Conservation (phyloP, 345 rosid species). For the Theobroma cacao region DNA sequence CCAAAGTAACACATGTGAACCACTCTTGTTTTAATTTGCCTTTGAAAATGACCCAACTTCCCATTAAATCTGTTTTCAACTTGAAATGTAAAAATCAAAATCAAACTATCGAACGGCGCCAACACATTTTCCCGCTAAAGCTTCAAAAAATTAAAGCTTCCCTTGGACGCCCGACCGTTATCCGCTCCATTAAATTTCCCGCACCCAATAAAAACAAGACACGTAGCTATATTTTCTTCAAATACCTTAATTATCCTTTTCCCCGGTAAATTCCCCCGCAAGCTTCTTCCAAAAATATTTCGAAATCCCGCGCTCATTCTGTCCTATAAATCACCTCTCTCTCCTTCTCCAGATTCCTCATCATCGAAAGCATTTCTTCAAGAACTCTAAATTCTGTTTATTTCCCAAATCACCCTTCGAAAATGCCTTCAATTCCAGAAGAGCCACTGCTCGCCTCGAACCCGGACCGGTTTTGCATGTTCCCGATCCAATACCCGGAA, state of each 20-base stretch:
- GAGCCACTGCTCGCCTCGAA: conserved; percentile 81
- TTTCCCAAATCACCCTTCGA: background rate
- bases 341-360: background rate
- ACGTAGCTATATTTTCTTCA: background rate
- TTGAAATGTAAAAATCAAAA: too few species aligned
- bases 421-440: conserved; percentile 77
- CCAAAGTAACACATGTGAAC: background rate
- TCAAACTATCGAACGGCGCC: background rate
- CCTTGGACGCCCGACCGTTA: conserved; percentile 11
- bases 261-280: conserved; percentile 19
- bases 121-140: background rate
- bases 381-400: background rate
- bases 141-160: background rate
- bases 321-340: background rate
- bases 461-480: conserved; percentile 90
- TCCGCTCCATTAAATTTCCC: background rate
- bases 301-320: conserved; percentile 24
- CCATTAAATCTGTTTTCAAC: background rate
- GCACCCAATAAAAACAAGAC: background rate
- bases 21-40: background rate
- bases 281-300: conserved; percentile 25
- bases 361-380: background rate
- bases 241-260: background rate
- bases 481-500: conserved; percentile 84
- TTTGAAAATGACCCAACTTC: background rate